These are phyloP conservation scores for Septoria petroselini DNA, from an alignment of 2,329 filamentous ascomycete genomes.

Conservation along the genomic window DNA sequence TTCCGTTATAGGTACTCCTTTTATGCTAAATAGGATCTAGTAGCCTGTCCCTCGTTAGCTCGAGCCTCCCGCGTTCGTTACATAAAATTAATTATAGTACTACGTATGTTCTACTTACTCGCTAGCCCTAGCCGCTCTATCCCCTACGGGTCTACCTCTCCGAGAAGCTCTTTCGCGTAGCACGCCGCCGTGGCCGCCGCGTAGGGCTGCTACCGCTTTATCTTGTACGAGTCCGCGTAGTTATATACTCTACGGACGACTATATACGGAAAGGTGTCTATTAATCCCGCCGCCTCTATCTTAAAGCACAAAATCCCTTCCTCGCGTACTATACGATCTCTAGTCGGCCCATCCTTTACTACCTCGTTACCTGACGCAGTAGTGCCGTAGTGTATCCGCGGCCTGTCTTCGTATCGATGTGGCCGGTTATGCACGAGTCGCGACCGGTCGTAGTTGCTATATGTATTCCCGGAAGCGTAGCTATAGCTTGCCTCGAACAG, in stretches of 20 bases:
- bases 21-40: background rate
- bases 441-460: background rate
- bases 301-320: constrained; percentile 27
- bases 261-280: constrained; percentile 27
- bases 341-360: constrained; percentile 17
- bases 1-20: background rate
- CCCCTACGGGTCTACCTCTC: background rate
- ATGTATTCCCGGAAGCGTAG: background rate
- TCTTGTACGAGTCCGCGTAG: constrained; percentile 31
- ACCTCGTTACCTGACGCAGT: constrained; percentile 29
- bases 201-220: constrained; percentile 28
- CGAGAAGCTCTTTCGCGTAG: constrained; percentile 24
- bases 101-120: background rate
- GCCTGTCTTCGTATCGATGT: background rate
- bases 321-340: constrained; percentile 9
- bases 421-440: background rate
- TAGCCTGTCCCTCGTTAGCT: background rate
- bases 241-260: constrained; percentile 30
- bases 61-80: too few species aligned
- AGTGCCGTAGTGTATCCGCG: constrained; percentile 26
- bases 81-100: too few species aligned
- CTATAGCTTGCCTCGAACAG: constrained; percentile 6
- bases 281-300: constrained; percentile 31
- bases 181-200: constrained; percentile 26
- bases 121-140: background rate